Evolutionary conservation across 495 filamentous ascomycete species (phyloP).

Genomic region (Penicillium bovifimosum): DNA sequence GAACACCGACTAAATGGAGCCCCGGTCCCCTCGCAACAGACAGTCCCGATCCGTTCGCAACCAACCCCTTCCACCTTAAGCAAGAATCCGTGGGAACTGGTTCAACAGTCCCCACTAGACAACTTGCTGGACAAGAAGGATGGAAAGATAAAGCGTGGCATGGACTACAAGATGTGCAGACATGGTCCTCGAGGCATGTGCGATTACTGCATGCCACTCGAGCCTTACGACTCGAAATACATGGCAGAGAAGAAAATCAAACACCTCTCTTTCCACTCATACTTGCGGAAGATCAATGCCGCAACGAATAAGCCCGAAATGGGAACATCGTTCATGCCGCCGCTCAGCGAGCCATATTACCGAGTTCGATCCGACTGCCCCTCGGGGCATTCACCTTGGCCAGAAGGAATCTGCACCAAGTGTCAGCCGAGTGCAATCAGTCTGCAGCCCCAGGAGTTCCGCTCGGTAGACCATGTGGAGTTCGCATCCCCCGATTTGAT

Average conservation of each 20-base stretch:
- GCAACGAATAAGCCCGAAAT: slow-evolving; percentile 93
- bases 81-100: slow-evolving; percentile 90
- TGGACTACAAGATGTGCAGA: slow-evolving; percentile 84
- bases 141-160: slow-evolving; percentile 80
- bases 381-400: slow-evolving; percentile 87
- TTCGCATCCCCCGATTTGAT: slow-evolving; percentile 79
- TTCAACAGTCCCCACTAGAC: slow-evolving; percentile 81
- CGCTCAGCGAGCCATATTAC: slow-evolving; percentile 89
- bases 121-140: slow-evolving; percentile 79
- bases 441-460: slow-evolving; percentile 84
- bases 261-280: slow-evolving; percentile 91
- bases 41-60: slow-evolving; percentile 55
- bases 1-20: slow-evolving; percentile 65
- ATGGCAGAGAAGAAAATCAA: slow-evolving; percentile 96
- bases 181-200: slow-evolving; percentile 98
- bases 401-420: slow-evolving; percentile 97
- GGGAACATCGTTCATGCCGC: slow-evolving; percentile 89
- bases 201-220: slow-evolving; percentile 97
- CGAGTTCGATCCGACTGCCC: slow-evolving; percentile 85
- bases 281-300: slow-evolving; percentile 89
- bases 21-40: slow-evolving; percentile 63
- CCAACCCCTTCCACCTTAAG: slow-evolving; percentile 55
- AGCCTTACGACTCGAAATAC: slow-evolving; percentile 85
- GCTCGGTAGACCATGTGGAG: slow-evolving; percentile 99
- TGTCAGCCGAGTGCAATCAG: slow-evolving; percentile 98